These are phyloP conservation scores for Scenedesmus sp. DNA, from an alignment of 163 green algal species.

Conservation along the genomic window DNA sequence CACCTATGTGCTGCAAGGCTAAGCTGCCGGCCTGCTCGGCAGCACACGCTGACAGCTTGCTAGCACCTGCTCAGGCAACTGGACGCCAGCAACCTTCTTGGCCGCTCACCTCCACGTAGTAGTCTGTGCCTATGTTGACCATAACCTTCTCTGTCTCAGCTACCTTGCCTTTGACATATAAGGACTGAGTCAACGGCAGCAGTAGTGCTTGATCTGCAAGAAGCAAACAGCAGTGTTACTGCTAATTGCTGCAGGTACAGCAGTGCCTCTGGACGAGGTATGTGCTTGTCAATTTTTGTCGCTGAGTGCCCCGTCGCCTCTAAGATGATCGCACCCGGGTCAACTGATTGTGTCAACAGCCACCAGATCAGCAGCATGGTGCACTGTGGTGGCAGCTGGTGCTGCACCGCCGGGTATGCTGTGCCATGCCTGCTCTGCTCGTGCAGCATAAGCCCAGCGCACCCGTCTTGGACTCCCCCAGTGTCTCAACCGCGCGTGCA, in stretches of 20 bases:
- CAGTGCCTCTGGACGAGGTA: neutral
- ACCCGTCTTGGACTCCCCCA: slow-evolving; percentile 53
- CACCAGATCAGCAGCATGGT: neutral
- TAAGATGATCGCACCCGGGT: neutral
- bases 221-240: neutral
- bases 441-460: neutral
- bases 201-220: slow-evolving; percentile 74
- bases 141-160: slow-evolving; percentile 86
- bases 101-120: slow-evolving; percentile 88
- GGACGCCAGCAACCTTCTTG: neutral
- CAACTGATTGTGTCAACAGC: no score
- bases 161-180: slow-evolving; percentile 90
- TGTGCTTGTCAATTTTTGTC: neutral
- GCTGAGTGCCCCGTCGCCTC: neutral
- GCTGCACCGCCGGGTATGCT: neutral
- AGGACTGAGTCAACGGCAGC: slow-evolving; percentile 87
- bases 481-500: slow-evolving; percentile 32
- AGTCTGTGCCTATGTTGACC: slow-evolving; percentile 93
- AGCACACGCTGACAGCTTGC: neutral
- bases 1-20: neutral
- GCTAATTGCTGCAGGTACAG: neutral
- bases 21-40: neutral
- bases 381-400: neutral
- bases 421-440: slow-evolving; percentile 11
- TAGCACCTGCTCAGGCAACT: neutral